Percentiles rank a stretch among this genome's conserved stretches.
Conservation (phyloP, 331 rosid genomes). For the Pyrus hybrid region DNA sequence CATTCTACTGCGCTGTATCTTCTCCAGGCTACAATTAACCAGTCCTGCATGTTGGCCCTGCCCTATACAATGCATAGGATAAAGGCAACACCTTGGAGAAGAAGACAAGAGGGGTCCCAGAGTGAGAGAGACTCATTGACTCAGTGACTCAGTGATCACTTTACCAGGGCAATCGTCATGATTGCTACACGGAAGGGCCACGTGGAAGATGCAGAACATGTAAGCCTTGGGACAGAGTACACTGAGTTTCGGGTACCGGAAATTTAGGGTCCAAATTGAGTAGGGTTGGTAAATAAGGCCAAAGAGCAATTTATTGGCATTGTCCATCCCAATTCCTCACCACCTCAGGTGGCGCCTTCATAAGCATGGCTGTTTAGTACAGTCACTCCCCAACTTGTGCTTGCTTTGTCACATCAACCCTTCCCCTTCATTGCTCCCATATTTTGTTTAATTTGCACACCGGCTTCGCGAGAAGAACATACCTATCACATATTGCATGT, state of each 20-base stretch:
- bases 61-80: not conserved
- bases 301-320: conserved; percentile 38
- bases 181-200: not conserved
- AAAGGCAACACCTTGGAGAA: not conserved
- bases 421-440: too few relatives aligned
- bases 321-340: conserved; percentile 12
- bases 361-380: conserved; percentile 20
- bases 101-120: too few relatives aligned
- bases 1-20: not conserved
- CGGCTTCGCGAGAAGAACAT: not conserved
- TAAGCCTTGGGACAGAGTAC: not conserved
- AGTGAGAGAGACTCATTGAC: too few relatives aligned
- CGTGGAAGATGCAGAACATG: not conserved
- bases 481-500: not conserved
- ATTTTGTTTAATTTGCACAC: too few relatives aligned
- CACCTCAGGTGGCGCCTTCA: conserved; percentile 22
- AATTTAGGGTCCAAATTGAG: conserved; percentile 36
- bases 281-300: conserved; percentile 50
- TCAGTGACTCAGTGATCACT: too few relatives aligned
- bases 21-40: not conserved
- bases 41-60: not conserved
- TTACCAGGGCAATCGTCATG: not conserved
- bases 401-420: conserved; percentile 36
- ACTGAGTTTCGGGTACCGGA: conserved; percentile 10
- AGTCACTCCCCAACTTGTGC: conserved; percentile 35